Evolutionary conservation across 176 grass and related monocot genomes (phyloP), one percentile per base, ranked within the genome.

Genomic region (Elaeis guineensis): DNA sequence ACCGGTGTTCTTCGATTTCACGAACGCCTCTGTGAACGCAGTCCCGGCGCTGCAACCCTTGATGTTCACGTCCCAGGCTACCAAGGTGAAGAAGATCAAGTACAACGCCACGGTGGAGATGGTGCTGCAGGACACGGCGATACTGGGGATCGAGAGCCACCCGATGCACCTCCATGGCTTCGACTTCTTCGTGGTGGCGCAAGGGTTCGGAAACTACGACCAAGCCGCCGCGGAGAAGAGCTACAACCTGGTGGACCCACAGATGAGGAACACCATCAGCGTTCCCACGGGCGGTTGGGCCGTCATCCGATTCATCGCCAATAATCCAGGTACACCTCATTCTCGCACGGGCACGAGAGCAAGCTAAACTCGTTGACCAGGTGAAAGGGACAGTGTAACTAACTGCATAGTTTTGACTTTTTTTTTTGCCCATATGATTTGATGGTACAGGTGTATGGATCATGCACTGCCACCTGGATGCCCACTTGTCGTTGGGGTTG

Each of bases 401-500:
- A 35, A 50, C 56, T 58, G 25, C 6, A 23, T 15, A 32, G 1
- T 35, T 35, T 35, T 35, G 32, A 35, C 16, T 16, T 0, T 12
- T 26, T 12, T 22, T 19, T 9, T 35, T 9, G 5, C 0, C 2
- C 1, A 35, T 72, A 25, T 61, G 32, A 35, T 35, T 35, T 35
- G 6, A 35, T 8, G 7, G 8, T 58, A 17, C 4, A 84, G 81
- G 81, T 35, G 57, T 89, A 62, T 85, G 86, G 86, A 21, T 95
- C 79, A 79, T 85, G 81, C 86, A 89, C 20, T 91, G 79, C 67
- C 83, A 86, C 65, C 49, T 91, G 39, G 83, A 91, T 53, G 25
- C 28, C 15, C 86, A 85, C 82, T 48, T 85, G 18, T 2, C 52
- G 2, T 17, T 75, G 9, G 86, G 86, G 39, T 64, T 89, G 66